These are phyloP conservation scores for Avicennia marina DNA, from an alignment of 257 asterid species.

Conservation along the genomic window DNA sequence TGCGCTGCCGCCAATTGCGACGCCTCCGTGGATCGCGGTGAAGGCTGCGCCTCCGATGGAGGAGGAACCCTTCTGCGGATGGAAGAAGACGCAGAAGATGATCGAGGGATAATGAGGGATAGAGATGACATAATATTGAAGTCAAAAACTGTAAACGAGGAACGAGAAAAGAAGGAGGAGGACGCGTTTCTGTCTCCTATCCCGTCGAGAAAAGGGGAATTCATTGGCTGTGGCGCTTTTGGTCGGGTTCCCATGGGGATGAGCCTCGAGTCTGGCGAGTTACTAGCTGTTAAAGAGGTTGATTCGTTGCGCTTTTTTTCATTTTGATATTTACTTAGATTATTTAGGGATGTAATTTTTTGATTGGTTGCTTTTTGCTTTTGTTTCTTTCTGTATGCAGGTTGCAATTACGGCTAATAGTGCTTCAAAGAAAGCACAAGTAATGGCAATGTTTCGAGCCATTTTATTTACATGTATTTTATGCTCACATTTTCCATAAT, in stretches of 20 bases:
- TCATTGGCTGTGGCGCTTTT: slow-evolving; percentile 94
- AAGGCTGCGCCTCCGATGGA: slow-evolving; percentile 31
- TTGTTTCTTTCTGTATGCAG: slow-evolving; percentile 24
- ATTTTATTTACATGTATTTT: neutral
- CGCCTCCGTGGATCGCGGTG: slow-evolving; percentile 25
- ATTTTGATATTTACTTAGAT: neutral
- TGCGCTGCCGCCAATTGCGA: slow-evolving; percentile 54
- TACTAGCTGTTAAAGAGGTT: slow-evolving; percentile 93
- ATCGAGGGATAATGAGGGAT: slow-evolving; percentile 39
- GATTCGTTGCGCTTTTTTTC: neutral
- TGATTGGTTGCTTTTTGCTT: slow-evolving; percentile 14
- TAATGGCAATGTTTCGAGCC: slow-evolving; percentile 28
- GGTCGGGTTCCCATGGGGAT: slow-evolving; percentile 99
- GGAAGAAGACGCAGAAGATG: slow-evolving; percentile 41
- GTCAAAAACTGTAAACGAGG: slow-evolving; percentile 24
- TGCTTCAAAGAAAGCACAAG: slow-evolving; percentile 75
- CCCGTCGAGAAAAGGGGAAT: slow-evolving; percentile 81
- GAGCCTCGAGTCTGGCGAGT: slow-evolving; percentile 96
- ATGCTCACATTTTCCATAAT: slow-evolving; percentile 8
- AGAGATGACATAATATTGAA: slow-evolving; percentile 36
- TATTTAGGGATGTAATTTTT: neutral
- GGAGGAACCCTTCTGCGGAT: slow-evolving; percentile 52
- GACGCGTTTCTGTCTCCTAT: slow-evolving; percentile 43
- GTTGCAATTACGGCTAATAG: slow-evolving; percentile 61
- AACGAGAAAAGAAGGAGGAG: slow-evolving; percentile 24